Conservation (phyloP, 441 rosid species). For the Mallotus japonicus region DNA sequence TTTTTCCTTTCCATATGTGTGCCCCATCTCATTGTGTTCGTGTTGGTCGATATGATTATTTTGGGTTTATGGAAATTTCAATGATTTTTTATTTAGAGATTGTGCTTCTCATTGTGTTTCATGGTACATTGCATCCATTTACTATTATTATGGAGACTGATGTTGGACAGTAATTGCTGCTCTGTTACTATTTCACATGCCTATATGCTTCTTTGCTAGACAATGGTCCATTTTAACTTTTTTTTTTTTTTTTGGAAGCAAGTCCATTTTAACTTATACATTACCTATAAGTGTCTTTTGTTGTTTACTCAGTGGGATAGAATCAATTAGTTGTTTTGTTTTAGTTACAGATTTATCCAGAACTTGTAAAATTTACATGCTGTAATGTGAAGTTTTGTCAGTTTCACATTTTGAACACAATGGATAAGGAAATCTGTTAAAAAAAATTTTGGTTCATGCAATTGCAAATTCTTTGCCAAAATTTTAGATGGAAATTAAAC, state of each 20-base stretch:
- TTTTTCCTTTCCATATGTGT: no score
- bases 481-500: neutral
- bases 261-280: neutral
- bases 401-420: neutral
- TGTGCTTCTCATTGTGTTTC: neutral
- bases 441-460: neutral
- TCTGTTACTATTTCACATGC: neutral
- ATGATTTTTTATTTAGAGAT: neutral
- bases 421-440: neutral
- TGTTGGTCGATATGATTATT: neutral
- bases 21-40: neutral
- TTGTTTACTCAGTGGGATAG: neutral
- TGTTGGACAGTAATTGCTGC: neutral
- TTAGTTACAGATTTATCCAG: neutral
- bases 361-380: neutral
- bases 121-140: neutral
- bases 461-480: no score
- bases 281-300: neutral
- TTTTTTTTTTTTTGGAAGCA: no score
- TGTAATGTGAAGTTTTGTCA: neutral
- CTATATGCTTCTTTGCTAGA: neutral
- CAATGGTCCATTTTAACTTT: neutral
- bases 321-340: neutral
- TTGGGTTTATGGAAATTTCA: no score
- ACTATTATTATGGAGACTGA: neutral